Evolutionary conservation across 306 rosid genomes (phyloP), one percentile per base, ranked within the genome.

Genomic region (Urtica urens): DNA sequence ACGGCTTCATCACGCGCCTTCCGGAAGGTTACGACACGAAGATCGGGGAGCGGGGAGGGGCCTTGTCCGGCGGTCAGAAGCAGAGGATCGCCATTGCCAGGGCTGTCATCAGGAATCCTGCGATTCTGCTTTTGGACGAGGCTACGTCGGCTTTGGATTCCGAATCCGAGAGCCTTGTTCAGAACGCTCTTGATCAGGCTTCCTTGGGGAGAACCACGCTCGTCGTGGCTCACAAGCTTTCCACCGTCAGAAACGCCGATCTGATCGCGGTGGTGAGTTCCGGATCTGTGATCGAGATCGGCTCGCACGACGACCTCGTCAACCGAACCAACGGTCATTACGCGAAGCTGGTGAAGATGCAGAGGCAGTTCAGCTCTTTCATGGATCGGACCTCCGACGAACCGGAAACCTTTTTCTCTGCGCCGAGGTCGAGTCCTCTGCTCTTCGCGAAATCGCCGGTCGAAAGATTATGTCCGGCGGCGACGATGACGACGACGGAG

Each of bases 131-230:
- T 34, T 94, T 90, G 50, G 97, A 90, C 72, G 97, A 90, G 73
- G 97, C 97, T 53, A 90, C 97, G 3, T 84, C 95, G 75, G 95
- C 97, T 49, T 95, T 90, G 49, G 97, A 90, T 69, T 78, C 83
- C 48, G 94, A 90, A 76, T 90, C 95, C 2, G 97, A 90, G 69
- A 54, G 69, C 51, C 31, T 85, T 13, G 95, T 90, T 34, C 99
- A 85, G 49, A 84, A 69, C 85, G 99, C 99, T 35, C 95, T 90
- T 30, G 94, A 90, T 71, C 92, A 72, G 38, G 99, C 99, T 45
- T 90, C 99, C 47, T 66, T 85, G 80, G 99, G 99, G 51, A 85
- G 95, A 55, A 90, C 95, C 59, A 85, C 99, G 25, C 42, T 90
- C 87, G 99, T 90, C 51, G 83, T 90, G 64, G 94, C 95, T 2